Base-by-base conservation (phyloP, 2,329 filamentous ascomycete genomes). In the Fusarium sambucinum region DNA sequence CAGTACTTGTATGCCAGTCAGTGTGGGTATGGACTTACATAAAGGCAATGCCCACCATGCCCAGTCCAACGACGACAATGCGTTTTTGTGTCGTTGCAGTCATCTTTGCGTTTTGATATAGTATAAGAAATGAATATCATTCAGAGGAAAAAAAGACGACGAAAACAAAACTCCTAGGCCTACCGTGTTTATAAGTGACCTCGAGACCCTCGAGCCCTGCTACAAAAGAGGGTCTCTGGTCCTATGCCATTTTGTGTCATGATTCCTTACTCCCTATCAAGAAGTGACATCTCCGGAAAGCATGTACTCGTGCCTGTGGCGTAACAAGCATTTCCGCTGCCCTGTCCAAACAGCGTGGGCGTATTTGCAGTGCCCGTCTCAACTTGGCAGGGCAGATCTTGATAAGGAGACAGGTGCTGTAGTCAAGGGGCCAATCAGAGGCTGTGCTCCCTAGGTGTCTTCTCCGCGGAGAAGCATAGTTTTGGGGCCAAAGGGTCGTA, bases 1-100 rank as follows among this genome's bases (percentile, higher is more conserved):
- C 32, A 74, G 66, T 42, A 35, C 17, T 33, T 27, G 13, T 12
- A 13, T 38, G 25, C 27, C 13, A 13, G 19, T 17, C 27, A 16
- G 13, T 25, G 23, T 42, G 25, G 9, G 30, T n/a, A 41, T 57
- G 12, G 12, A 84, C 90, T 84, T 81, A 95, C 92, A 96, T 93
- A 77, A 96, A 95, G 41, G 92, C 90, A 71, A 96, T 91, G 38
- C 91, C 93, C 44, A 97, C 94, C 94, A 97, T 97, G 4, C 94
- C 94, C 79, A 97, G 80, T 12, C 94, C 94, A 38, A 97, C 92
- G 37, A 97, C 89, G 3, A 96, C 93, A 35, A 96, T 81, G 75
- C 85, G 89, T 77, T 92, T 93, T 45, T 66, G 74, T 64, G 59
- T 25, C 55, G 63, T 55, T 70, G 52, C 50, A 63, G 54, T 56